These are phyloP conservation scores for Penstemon newberryi DNA, from an alignment of 257 asterid species.

Conservation along the genomic window DNA sequence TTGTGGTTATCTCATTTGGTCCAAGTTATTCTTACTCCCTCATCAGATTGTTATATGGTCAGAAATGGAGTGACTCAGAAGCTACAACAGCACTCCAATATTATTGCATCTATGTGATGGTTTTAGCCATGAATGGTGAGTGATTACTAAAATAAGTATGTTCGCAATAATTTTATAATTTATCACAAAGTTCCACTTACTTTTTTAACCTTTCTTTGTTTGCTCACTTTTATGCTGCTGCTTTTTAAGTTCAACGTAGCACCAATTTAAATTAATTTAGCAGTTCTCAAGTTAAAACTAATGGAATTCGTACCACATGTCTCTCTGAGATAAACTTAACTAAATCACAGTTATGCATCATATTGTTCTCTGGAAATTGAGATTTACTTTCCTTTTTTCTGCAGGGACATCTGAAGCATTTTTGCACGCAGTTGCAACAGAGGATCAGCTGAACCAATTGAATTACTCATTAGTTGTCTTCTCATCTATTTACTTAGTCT, in stretches of 20 bases:
- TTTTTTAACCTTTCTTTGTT: not conserved
- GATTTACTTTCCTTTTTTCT: slow-evolving; percentile 6
- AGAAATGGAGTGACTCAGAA: slow-evolving; percentile 99
- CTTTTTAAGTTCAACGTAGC: not conserved
- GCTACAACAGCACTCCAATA: slow-evolving; percentile 80
- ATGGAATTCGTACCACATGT: not conserved
- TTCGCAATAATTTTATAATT: no score
- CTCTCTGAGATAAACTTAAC: not conserved
- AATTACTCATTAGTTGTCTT: slow-evolving; percentile 74
- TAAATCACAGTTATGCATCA: slow-evolving; percentile 1
- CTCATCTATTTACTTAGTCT: slow-evolving; percentile 65
- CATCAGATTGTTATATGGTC: slow-evolving; percentile 80
- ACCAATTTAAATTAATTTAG: slow-evolving; percentile 15
- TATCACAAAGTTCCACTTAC: not conserved
- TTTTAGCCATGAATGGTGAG: slow-evolving; percentile 91
- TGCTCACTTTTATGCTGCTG: not conserved
- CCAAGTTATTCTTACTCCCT: slow-evolving; percentile 96
- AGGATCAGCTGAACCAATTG: slow-evolving; percentile 71
- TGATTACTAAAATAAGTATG: not conserved
- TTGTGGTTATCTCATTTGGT: slow-evolving; percentile 85
- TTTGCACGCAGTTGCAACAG: slow-evolving; percentile 92
- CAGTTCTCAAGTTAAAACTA: not conserved
- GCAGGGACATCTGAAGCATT: slow-evolving; percentile 97
- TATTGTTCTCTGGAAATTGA: not conserved
- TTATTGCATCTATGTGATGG: slow-evolving; percentile 80